Percentiles rank a stretch among this genome's conserved stretches.
phyloP scores from a whole-genome alignment of 306 rosid species.

The Echinosophora koreensis region DNA sequence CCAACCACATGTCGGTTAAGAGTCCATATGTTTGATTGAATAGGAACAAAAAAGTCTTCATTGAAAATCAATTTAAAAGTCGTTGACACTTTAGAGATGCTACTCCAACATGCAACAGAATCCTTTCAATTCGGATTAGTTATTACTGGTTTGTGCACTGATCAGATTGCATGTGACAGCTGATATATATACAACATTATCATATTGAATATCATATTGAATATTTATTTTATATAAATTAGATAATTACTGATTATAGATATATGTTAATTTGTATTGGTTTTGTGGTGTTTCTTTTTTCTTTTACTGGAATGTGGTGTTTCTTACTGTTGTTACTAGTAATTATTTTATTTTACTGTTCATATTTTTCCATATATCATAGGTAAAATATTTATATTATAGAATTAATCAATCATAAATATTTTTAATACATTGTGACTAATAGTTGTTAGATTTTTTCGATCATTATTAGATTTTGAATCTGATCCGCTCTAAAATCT shows the following conservation, averaged over 20 bases:
- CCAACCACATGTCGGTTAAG: too few species aligned
- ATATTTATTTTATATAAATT: background rate
- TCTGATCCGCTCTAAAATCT: background rate
- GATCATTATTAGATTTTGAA: background rate
- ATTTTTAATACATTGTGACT: background rate
- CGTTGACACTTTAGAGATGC: conserved; percentile 3
- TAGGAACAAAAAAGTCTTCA: background rate
- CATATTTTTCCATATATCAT: too few species aligned
- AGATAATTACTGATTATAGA: background rate
- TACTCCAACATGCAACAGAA: background rate
- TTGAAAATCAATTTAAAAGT: background rate
- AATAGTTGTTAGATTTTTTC: background rate
- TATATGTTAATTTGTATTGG: background rate
- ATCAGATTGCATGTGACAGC: conserved; percentile 17
- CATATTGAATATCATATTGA: background rate
- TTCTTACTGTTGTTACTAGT: background rate
- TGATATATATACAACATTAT: background rate
- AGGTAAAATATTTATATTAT: too few species aligned
- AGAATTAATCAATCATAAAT: too few species aligned
- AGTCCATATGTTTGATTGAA: background rate
- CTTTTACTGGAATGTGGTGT: too few species aligned
- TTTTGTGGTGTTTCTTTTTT: background rate
- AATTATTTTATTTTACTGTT: too few species aligned
- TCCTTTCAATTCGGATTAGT: background rate
- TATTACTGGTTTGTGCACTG: background rate